These are phyloP conservation scores for Nemania sp. DNA, from an alignment of 2,329 filamentous ascomycete species.

Conservation along the genomic window DNA sequence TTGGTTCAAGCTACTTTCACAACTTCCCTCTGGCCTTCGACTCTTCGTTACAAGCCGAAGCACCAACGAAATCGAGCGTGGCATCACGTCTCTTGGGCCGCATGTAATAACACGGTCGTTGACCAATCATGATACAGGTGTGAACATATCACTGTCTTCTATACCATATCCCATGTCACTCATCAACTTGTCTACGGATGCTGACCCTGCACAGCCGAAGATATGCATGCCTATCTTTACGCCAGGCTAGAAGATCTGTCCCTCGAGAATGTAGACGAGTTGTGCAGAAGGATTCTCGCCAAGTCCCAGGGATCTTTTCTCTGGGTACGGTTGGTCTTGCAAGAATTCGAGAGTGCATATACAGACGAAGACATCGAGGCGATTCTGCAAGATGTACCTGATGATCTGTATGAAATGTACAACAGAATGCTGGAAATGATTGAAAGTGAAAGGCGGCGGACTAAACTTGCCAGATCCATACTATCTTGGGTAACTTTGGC, in stretches of 20 bases:
- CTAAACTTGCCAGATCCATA: constrained; percentile 31
- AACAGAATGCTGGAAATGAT: constrained; percentile 32
- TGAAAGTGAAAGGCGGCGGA: constrained; percentile 26
- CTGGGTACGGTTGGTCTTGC: constrained; percentile 38
- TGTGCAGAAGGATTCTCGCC: constrained; percentile 35
- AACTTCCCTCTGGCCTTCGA: constrained; percentile 29
- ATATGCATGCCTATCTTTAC: constrained; percentile 35
- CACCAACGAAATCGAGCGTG: constrained; percentile 33
- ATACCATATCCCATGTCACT: constrained; percentile 1
- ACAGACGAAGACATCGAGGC: constrained; percentile 37
- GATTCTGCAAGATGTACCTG: constrained; percentile 34
- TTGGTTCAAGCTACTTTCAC: constrained; percentile 20
- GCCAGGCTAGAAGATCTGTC: constrained; percentile 28
- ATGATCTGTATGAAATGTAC: constrained; percentile 34
- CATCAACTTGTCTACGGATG: not conserved
- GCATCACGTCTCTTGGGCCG: constrained; percentile 28
- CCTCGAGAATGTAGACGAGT: constrained; percentile 23
- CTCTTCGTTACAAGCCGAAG: constrained; percentile 38
- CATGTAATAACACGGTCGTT: constrained; percentile 16
- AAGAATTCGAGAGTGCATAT: constrained; percentile 37
- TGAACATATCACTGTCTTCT: constrained; percentile 4
- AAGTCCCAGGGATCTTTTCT: constrained; percentile 40
- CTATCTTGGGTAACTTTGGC: constrained; percentile 33
- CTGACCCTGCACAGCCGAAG: constrained; percentile 21
- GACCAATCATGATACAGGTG: constrained; percentile 21